Evolutionary conservation across 352 stramenopile species (phyloP).

Genomic region (Aphanomyces euteiches): DNA sequence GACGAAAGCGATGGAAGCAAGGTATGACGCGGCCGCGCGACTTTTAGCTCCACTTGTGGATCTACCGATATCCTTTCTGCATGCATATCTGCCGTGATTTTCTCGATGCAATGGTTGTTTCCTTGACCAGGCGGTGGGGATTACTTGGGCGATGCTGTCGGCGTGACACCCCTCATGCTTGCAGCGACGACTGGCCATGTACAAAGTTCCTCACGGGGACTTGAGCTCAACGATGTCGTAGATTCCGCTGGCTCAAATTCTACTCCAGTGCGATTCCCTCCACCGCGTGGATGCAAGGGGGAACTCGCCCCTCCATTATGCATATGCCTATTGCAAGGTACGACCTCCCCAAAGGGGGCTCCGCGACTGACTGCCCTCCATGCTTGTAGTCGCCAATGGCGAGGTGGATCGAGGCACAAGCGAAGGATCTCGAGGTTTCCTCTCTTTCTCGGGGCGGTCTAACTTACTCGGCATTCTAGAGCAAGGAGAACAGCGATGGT

Average conservation of each 20-base stretch:
- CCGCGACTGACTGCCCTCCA: background rate
- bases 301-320: conserved; percentile 9
- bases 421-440: background rate
- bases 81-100: background rate
- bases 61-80: background rate
- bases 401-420: conserved; percentile 4
- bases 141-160: background rate
- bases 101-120: too few relatives aligned
- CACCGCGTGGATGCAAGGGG: background rate
- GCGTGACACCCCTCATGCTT: conserved; percentile 2
- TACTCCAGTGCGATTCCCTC: background rate
- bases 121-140: too few relatives aligned
- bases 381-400: background rate
- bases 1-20: background rate
- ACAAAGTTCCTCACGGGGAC: background rate
- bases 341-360: background rate
- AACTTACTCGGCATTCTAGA: background rate
- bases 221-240: background rate
- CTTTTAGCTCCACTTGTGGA: background rate
- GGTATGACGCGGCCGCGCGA: background rate
- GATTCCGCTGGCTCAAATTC: background rate
- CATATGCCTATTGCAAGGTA: conserved; percentile 13
- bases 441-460: background rate
- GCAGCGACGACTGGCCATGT: background rate
- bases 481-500: background rate